phyloP scores from a whole-genome alignment of 192 early-diverging fungal genomes.

The Diversispora epigaea region DNA sequence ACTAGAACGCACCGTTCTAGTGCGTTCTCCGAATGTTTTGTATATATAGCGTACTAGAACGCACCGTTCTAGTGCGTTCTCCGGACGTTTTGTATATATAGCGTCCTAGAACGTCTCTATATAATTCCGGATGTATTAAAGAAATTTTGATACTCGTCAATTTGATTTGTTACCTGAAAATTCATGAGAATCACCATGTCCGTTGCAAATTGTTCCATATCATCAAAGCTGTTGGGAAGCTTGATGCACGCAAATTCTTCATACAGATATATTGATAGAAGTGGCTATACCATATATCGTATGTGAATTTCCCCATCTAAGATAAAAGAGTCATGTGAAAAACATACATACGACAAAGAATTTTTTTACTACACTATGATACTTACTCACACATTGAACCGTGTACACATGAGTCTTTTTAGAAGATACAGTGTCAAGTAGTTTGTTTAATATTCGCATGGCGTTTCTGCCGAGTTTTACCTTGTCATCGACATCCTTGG shows the following conservation, averaged over 20 bases:
- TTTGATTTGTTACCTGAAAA: constrained; percentile 13
- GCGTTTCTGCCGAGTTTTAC: constrained; percentile 9
- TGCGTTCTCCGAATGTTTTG: too few relatives aligned
- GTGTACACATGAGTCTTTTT: too few relatives aligned
- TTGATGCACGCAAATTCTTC: constrained; percentile 13
- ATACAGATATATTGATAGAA: constrained; percentile 15
- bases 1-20: too few relatives aligned
- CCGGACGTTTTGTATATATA: too few relatives aligned
- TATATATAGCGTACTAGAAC: too few relatives aligned
- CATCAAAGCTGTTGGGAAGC: background rate
- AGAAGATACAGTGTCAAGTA: background rate
- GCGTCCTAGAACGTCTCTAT: too few relatives aligned
- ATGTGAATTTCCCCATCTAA: constrained; percentile 4
- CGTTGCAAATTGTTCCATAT: constrained; percentile 25
- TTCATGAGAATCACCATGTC: constrained; percentile 14
- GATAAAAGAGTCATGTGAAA: background rate
- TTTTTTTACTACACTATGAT: background rate
- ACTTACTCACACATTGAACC: constrained; percentile 6
- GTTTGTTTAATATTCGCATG: constrained; percentile 18
- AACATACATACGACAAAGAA: background rate
- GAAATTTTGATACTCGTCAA: background rate
- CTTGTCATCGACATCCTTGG: background rate
- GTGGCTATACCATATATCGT: constrained; percentile 13
- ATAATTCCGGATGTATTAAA: too few relatives aligned
- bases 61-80: too few relatives aligned